Conservation (phyloP, 2,329 filamentous ascomycete species). For the Kalmusia sp. region DNA sequence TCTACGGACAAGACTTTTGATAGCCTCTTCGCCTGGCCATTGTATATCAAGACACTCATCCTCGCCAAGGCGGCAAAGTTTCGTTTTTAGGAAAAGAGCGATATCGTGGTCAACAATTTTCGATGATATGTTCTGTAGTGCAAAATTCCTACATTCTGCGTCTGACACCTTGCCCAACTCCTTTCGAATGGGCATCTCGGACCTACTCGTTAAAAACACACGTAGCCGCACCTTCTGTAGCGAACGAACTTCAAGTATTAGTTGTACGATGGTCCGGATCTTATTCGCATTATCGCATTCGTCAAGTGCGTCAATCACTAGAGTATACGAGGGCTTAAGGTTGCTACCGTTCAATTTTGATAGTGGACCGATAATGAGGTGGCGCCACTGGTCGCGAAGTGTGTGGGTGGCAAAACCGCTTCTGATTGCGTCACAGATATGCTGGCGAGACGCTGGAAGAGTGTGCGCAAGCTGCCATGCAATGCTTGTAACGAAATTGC, state of each 20-base stretch:
- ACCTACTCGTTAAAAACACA: slow-evolving; percentile 26
- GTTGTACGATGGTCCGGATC: slow-evolving; percentile 19
- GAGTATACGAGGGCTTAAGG: background rate
- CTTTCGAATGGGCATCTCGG: slow-evolving; percentile 12
- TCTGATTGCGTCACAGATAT: slow-evolving; percentile 18
- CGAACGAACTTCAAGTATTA: slow-evolving; percentile 10
- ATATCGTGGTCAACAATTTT: slow-evolving; percentile 14
- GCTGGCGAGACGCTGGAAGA: background rate
- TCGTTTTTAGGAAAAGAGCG: slow-evolving; percentile 10
- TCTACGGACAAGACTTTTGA: slow-evolving; percentile 30
- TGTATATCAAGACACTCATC: background rate
- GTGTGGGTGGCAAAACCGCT: slow-evolving; percentile 15
- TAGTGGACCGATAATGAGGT: slow-evolving; percentile 16
- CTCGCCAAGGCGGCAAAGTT: background rate
- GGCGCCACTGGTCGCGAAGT: slow-evolving; percentile 24
- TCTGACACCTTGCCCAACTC: slow-evolving; percentile 11
- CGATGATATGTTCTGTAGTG: slow-evolving; percentile 14
- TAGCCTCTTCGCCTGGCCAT: slow-evolving; percentile 25
- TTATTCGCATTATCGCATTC: slow-evolving; percentile 32
- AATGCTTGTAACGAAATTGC: slow-evolving; percentile 21
- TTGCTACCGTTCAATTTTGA: background rate
- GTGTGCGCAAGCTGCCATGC: slow-evolving; percentile 17
- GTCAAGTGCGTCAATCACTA: slow-evolving; percentile 17
- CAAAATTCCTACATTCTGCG: slow-evolving; percentile 6
- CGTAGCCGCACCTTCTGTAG: slow-evolving; percentile 17